Evolutionary conservation across 2,329 filamentous ascomycete genomes (phyloP), one percentile per base, ranked within the genome.

Genomic region (Diplodia corticola): DNA sequence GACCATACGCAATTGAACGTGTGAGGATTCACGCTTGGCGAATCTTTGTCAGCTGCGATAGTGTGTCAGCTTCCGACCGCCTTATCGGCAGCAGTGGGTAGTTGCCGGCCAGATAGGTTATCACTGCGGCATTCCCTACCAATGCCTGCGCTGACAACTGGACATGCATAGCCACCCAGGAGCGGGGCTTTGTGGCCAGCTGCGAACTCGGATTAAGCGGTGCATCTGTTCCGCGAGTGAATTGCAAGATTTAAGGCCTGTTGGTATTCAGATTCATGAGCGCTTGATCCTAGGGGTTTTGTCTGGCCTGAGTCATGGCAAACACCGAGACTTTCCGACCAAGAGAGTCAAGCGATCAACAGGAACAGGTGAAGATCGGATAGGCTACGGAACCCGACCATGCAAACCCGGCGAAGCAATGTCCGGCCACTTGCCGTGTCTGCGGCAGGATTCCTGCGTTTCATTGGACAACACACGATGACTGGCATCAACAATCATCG

Each of bases 291-390:
- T 49, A 61, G 44, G 20, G 57, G 49, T 49, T 17, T 12, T 2
- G n/a, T 9, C 17, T 35, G 7, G 5, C 10, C 24, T 48, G 44
- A 61, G 24, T 24, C 57, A 24, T 49, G 57, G 17, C 33, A n/a
- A 40, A 61, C 57, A 49, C 44, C 57, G 57, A 35, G 3, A 35
- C 33, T 48, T 26, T n/a, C n/a, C n/a, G n/a, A n/a, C n/a, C n/a
- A n/a, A 24, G 1, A 60, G 55, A 46, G 55, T 61, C 57, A 49
- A 22, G 57, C 17, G 33, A 49, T 49, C 35, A 28, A 61, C 57
- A 61, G 57, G 57, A 61, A 61, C 57, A 61, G 40, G 57, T 35
- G 26, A 61, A 49, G 57, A 61, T 61, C 57, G 40, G 57, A 61
- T 50, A 61, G 57, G 44, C 57, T 61, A 49, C 2, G 13, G n/a